A percentile compares a stretch with the other conserved stretches of the same genome.
phyloP scores from a whole-genome alignment of 352 stramenopile genomes.

The Albugo laibachii region DNA sequence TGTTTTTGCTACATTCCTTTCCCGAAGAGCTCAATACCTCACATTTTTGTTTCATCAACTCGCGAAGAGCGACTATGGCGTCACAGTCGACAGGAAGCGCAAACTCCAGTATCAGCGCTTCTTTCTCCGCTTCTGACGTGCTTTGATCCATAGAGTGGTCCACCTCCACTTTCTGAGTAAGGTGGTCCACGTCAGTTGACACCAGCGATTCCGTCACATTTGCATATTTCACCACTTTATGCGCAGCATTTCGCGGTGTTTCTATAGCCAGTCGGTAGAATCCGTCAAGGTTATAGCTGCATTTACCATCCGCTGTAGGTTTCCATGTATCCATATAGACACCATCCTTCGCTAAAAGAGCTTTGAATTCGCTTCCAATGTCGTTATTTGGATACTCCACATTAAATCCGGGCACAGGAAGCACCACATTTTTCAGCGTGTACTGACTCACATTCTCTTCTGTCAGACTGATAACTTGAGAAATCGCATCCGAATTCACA shows the following conservation, averaged over 20 bases:
- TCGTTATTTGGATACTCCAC: constrained; percentile 71
- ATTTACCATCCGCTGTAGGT: constrained; percentile 11
- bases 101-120: constrained; percentile 27
- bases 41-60: constrained; percentile 82
- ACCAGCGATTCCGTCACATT: constrained; percentile 64
- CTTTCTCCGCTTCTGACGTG: neutral
- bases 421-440: constrained; percentile 84
- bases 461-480: constrained; percentile 40
- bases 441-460: constrained; percentile 75
- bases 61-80: constrained; percentile 85
- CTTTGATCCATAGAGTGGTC: neutral
- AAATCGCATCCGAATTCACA: constrained; percentile 14
- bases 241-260: constrained; percentile 45
- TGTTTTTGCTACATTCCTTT: neutral
- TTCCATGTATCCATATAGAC: constrained; percentile 14
- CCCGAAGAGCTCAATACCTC: neutral
- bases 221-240: constrained; percentile 43
- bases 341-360: constrained; percentile 14
- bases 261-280: constrained; percentile 73
- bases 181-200: constrained; percentile 61
- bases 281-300: constrained; percentile 45
- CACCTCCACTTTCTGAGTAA: neutral
- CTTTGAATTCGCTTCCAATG: constrained; percentile 14
- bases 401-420: constrained; percentile 84
- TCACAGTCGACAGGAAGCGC: constrained; percentile 47